Evolutionary conservation across 345 rosid genomes (phyloP), one percentile per base, ranked within the genome.

Genomic region (Citrus trifoliata): DNA sequence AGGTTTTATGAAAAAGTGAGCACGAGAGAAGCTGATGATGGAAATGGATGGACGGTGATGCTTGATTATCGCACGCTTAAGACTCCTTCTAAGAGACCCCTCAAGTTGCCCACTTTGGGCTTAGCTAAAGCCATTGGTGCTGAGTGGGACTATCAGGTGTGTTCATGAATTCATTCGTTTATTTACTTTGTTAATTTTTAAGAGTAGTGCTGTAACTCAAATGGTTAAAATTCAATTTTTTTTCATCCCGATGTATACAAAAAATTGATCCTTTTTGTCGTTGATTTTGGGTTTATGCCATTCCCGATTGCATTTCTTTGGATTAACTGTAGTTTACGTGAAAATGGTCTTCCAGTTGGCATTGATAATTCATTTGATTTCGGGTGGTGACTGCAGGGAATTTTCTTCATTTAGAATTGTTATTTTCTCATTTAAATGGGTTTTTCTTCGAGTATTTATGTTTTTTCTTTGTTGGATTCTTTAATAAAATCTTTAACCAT

Each of bases 141-240:
- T 67, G 99, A 96, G 80, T 94, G 98, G 98, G 97, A 96, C 28
- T 96, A 89, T 84, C 98, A 96, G 98, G 98, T 96, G 24, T 58
- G 10, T 40, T 60, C 51, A 19, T 40, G 38, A 35, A 27, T 28
- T 30, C 46, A 7, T 63, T 24, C 33, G 5, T 62, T 51, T 70
- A 63, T 75, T 24, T 37, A 7, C 71, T 63, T 35, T 37, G 33
- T n/a, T 75, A 35, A 18, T 68, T 67, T 48, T 30, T 24, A 16
- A 21, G 51, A 46, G 51, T 46, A 46, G 27, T 4, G 27, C 67
- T 37, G 19, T 63, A 28, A 55, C 53, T 63, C 64, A 53, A 73
- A 60, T 72, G 63, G 59, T 81, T 32, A 5, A 72, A 72, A 55
- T 42, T 74, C 32, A 40, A 5, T 61, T 25, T 33, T 5, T 72